A percentile compares a stretch with the other conserved stretches of the same genome.
phyloP scores from a whole-genome alignment of 1,284 basidiomycete species.

The Rhodotorula sp. region DNA sequence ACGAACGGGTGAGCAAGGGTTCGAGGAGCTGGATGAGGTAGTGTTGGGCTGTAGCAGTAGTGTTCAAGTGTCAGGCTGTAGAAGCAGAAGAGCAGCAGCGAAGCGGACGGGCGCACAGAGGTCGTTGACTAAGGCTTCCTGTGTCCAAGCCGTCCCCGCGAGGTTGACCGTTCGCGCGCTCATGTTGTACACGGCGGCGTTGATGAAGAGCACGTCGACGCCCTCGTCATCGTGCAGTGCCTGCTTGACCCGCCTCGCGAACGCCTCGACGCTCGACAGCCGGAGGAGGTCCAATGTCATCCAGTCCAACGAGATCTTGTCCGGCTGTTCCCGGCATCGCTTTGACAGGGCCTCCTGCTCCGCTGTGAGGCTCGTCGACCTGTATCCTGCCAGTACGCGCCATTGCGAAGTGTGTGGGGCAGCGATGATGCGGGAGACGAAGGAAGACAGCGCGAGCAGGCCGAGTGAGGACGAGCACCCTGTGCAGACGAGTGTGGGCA shows the following conservation, averaged over 20 bases:
- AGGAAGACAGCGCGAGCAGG: background rate
- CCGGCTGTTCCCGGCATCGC: background rate
- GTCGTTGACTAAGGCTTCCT: conserved; percentile 27
- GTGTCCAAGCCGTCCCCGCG: background rate
- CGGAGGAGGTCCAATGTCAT: conserved; percentile 12
- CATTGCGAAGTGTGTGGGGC: background rate
- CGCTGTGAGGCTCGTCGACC: background rate
- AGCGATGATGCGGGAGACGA: background rate
- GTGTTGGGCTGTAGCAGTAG: conserved; percentile 12
- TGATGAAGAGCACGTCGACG: conserved; percentile 25
- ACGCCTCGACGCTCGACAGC: background rate
- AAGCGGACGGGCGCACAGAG: conserved; percentile 11
- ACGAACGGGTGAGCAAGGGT: background rate
- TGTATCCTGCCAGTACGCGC: conserved; percentile 9
- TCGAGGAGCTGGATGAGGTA: conserved; percentile 6
- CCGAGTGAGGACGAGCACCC: conserved; percentile 24
- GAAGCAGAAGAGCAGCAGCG: no score
- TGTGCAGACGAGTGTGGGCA: conserved; percentile 11
- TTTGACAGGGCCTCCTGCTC: background rate
- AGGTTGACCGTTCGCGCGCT: background rate
- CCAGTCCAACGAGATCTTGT: background rate
- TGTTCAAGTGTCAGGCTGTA: background rate
- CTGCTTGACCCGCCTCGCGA: background rate
- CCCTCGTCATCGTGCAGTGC: background rate
- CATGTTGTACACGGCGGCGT: conserved; percentile 21